Evolutionary conservation across 176 grass and related monocot species (phyloP).

Genomic region (Hsuehochloa calcarea): DNA sequence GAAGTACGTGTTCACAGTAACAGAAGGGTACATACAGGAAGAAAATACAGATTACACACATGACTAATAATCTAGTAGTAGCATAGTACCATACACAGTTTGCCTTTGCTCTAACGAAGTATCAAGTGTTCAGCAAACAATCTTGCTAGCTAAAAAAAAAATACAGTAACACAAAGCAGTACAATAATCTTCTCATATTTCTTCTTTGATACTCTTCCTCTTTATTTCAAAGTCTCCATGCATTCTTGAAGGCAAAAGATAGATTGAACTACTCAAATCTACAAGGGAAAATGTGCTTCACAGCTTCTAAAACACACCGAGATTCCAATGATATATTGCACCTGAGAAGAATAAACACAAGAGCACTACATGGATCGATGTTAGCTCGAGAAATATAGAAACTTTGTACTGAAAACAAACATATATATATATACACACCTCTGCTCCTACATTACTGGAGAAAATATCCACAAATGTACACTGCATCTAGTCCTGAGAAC

Average conservation of each 20-base stretch:
- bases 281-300: neutral
- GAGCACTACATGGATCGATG: neutral
- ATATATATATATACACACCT: neutral
- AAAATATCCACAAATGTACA: neutral
- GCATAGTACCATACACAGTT: neutral
- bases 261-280: neutral
- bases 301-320: neutral
- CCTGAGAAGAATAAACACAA: conserved; percentile 3
- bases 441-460: neutral
- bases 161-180: neutral
- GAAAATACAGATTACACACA: neutral
- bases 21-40: neutral
- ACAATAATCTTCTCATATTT: neutral
- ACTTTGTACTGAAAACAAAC: neutral
- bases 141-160: neutral
- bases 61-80: neutral
- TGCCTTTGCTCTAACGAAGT: neutral
- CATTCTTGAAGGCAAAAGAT: neutral
- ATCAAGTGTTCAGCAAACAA: neutral
- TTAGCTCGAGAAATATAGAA: neutral
- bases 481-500: neutral
- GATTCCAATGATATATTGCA: neutral
- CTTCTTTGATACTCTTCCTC: neutral
- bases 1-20: neutral
- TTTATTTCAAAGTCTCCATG: neutral